These are phyloP conservation scores for Backusella tarrabulga DNA, from an alignment of 192 early-diverging fungal genomes.

Conservation along the genomic window DNA sequence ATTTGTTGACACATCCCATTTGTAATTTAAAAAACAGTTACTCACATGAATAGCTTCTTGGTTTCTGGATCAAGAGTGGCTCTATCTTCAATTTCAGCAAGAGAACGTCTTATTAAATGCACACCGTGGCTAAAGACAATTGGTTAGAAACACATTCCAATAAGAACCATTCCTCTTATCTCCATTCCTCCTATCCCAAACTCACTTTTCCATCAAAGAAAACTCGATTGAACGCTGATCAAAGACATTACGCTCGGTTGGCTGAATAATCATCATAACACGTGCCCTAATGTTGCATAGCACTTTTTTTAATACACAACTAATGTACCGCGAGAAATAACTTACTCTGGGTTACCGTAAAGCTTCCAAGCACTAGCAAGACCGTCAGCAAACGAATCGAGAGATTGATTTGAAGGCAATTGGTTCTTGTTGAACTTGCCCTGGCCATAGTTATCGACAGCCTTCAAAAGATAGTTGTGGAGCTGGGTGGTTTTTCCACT, in stretches of 20 bases:
- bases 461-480: conserved; percentile 62
- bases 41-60: conserved; percentile 68
- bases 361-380: conserved; percentile 68
- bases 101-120: conserved; percentile 57
- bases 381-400: conserved; percentile 69
- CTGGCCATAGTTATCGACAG: conserved; percentile 44
- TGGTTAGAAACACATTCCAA: neutral
- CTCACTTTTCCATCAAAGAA: conserved; percentile 58
- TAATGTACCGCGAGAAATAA: neutral
- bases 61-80: conserved; percentile 58
- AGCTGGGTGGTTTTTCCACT: conserved; percentile 72
- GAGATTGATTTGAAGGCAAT: conserved; percentile 67
- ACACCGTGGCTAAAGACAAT: conserved; percentile 54
- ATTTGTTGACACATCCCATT: neutral
- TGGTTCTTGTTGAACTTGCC: conserved; percentile 38
- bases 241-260: conserved; percentile 88
- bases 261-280: conserved; percentile 88
- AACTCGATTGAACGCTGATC: conserved; percentile 92
- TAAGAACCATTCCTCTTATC: neutral
- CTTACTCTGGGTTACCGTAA: conserved; percentile 57
- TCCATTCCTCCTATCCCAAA: neutral
- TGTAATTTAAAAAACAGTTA: neutral
- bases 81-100: conserved; percentile 66
- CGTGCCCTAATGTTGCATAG: conserved; percentile 48
- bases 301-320: neutral